Evolutionary conservation across 768 basidiomycete genomes (phyloP).

Genomic region (Leccinum broughii): DNA sequence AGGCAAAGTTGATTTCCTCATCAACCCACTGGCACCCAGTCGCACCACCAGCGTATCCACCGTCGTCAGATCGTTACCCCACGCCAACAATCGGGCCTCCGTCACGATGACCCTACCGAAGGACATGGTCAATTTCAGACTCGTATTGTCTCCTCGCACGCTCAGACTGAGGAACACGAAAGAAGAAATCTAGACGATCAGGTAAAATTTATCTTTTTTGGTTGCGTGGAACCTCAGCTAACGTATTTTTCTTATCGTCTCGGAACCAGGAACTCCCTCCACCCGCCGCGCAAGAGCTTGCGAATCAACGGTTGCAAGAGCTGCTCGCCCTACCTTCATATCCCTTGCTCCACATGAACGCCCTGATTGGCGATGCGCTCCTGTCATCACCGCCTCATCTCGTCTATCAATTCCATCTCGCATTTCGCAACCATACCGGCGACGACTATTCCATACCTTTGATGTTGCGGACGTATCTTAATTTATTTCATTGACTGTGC

Average conservation of each 20-base stretch:
- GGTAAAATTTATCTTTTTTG: slow-evolving; percentile 3
- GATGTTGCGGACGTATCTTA: neutral
- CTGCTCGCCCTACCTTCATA: slow-evolving; percentile 19
- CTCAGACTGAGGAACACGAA: slow-evolving; percentile 4
- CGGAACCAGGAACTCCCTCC: slow-evolving; percentile 4
- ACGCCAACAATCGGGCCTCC: neutral
- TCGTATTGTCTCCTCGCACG: neutral
- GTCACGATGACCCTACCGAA: neutral
- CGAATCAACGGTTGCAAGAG: slow-evolving; percentile 27
- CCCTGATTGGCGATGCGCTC: slow-evolving; percentile 15
- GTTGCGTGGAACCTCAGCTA: neutral
- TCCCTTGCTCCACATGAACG: slow-evolving; percentile 4
- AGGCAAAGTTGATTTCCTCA: neutral
- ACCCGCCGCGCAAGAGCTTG: slow-evolving; percentile 10
- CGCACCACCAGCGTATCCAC: slow-evolving; percentile 7
- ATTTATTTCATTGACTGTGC: slow-evolving; percentile 2
- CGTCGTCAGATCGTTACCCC: slow-evolving; percentile 14
- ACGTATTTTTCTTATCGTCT: neutral
- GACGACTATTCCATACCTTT: neutral
- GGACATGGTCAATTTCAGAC: neutral
- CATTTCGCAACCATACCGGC: slow-evolving; percentile 3
- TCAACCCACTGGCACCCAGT: neutral
- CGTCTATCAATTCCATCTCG: neutral
- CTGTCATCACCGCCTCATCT: slow-evolving; percentile 8
- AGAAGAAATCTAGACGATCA: slow-evolving; percentile 7